Evolutionary conservation across 1,284 basidiomycete genomes (phyloP).

Genomic region (Salmacisia buchloeana): DNA sequence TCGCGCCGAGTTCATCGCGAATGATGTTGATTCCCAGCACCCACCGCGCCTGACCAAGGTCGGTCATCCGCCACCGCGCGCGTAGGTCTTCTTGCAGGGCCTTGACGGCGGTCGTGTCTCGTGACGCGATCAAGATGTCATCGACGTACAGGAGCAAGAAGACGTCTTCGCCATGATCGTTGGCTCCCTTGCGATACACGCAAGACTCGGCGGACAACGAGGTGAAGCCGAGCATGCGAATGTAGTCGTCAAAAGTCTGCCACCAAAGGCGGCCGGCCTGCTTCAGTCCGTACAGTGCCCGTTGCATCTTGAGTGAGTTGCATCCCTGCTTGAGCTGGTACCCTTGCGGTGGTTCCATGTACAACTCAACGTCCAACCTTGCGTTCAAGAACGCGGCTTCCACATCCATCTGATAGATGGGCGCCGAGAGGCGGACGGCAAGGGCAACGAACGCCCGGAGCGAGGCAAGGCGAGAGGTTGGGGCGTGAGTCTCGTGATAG

Average conservation of each 20-base stretch:
- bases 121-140: background rate
- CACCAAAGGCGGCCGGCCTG: background rate
- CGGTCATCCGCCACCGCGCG: background rate
- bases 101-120: background rate
- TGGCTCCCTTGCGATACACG: background rate
- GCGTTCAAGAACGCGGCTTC: background rate
- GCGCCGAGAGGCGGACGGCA: background rate
- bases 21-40: background rate
- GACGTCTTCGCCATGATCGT: no score
- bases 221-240: background rate
- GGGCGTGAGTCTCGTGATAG: conserved; percentile 9
- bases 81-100: background rate
- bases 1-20: background rate
- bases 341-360: background rate
- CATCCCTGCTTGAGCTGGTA: background rate
- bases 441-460: conserved; percentile 3
- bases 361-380: background rate
- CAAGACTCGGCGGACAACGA: background rate
- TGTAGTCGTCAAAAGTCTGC: background rate
- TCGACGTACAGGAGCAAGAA: background rate
- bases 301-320: background rate
- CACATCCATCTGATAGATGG: background rate
- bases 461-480: background rate
- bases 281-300: background rate
- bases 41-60: background rate